phyloP scores from a whole-genome alignment of 148 eudicot species.

The Rhododendron ovatum region DNA sequence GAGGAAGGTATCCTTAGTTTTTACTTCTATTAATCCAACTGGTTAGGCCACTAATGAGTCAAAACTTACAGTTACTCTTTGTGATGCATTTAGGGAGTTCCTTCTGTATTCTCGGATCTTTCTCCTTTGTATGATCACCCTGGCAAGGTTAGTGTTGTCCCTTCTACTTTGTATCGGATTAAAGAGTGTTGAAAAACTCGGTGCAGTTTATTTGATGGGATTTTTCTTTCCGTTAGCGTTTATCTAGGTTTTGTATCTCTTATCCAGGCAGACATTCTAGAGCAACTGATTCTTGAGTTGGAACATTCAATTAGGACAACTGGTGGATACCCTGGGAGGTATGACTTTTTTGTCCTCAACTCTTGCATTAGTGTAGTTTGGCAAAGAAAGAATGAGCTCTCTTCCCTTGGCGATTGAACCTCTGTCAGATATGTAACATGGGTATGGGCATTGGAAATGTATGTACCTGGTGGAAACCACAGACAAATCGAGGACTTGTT shows the following conservation, averaged over 20 bases:
- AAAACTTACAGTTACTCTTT: conserved; percentile 15
- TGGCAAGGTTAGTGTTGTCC: conserved; percentile 69
- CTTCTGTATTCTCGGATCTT: conserved; percentile 93
- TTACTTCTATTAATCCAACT: conserved; percentile 3
- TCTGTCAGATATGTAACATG: not conserved
- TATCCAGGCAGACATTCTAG: conserved; percentile 79
- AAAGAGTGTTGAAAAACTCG: not conserved
- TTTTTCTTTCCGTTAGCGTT: not conserved
- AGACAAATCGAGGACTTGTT: not conserved
- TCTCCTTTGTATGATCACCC: conserved; percentile 93
- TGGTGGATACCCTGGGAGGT: conserved; percentile 88
- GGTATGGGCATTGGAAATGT: not conserved
- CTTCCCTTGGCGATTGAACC: not conserved
- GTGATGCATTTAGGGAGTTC: conserved; percentile 71
- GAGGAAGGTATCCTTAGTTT: conserved; percentile 57
- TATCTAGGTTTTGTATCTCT: conserved; percentile 9
- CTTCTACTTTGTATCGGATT: conserved; percentile 1
- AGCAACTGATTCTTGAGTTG: conserved; percentile 64
- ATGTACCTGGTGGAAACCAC: not conserved
- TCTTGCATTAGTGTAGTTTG: not conserved
- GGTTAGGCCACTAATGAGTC: conserved; percentile 1
- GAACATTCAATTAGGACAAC: conserved; percentile 65
- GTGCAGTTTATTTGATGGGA: not conserved
- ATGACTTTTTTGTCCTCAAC: conserved; percentile 9
- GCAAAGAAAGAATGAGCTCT: not conserved